Evolutionary conservation across 176 grass and related monocot species (phyloP).

Genomic region (Tillandsia leiboldiana): DNA sequence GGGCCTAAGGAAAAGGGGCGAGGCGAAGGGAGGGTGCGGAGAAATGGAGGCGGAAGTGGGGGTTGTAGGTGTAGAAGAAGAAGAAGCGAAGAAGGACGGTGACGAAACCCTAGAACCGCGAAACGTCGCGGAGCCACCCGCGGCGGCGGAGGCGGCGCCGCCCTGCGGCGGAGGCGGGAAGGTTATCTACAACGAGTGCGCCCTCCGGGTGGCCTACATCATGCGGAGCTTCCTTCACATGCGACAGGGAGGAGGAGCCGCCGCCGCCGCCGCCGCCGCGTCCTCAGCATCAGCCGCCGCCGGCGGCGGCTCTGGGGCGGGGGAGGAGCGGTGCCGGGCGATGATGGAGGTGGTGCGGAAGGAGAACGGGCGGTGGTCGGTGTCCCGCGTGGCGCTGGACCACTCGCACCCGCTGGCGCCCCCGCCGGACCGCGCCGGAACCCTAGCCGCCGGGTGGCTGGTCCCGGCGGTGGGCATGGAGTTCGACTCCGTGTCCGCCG

Average conservation of each 20-base stretch:
- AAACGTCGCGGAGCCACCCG: slow-evolving; percentile 6
- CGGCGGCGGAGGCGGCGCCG: neutral
- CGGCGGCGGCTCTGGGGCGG: neutral
- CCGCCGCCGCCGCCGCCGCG: too few relatives aligned
- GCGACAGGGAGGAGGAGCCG: slow-evolving; percentile 10
- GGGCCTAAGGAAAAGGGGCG: neutral
- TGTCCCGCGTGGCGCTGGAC: slow-evolving; percentile 26
- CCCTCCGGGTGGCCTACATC: slow-evolving; percentile 25
- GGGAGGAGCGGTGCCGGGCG: slow-evolving; percentile 20
- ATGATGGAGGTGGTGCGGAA: slow-evolving; percentile 29
- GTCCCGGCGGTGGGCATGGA: slow-evolving; percentile 33
- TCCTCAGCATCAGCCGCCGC: neutral
- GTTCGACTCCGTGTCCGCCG: slow-evolving; percentile 34
- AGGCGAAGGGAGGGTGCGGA: neutral
- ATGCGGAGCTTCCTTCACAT: slow-evolving; percentile 25
- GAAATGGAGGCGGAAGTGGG: neutral
- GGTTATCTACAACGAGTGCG: slow-evolving; percentile 11
- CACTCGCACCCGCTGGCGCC: slow-evolving; percentile 25
- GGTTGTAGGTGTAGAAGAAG: neutral
- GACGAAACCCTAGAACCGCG: neutral
- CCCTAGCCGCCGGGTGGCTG: slow-evolving; percentile 9
- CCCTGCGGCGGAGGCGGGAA: neutral
- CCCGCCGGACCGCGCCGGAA: slow-evolving; percentile 20
- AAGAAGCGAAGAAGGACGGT: neutral
- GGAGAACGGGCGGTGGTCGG: slow-evolving; percentile 29